Evolutionary conservation across 768 basidiomycete species (phyloP), one percentile per base, ranked within the genome.

Genomic region (Butyriboletus loyo): DNA sequence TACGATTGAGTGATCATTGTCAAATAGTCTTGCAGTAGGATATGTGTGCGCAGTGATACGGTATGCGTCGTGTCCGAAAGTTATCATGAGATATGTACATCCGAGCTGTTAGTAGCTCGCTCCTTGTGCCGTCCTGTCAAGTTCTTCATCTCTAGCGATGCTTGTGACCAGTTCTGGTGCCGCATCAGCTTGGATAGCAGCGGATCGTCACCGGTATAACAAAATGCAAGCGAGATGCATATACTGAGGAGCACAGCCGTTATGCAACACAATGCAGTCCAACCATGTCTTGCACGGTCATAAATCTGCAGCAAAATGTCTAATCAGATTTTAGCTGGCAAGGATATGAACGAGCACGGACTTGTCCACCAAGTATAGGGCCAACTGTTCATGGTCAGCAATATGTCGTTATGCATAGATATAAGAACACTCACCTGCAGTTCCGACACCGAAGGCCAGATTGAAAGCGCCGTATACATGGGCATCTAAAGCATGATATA

Each of bases 401-500:
- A 17, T 40, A 38, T 36, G 27, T 22, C 44, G 35, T 35, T 17
- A 24, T 25, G 46, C 32, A 43, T 14, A 34, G 15, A 9, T 15
- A 25, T 17, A 25, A 30, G 49, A 37, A 13, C 17, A 71, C 79
- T 65, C 57, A 87, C 87, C 62, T 41, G 80, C 70, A 31, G 83
- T 77, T 28, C 86, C 87, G 51, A 86, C 63, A 2, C 84, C 87
- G 54, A 83, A 88, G 3, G 81, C 81, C 11, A 89, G 62, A 68
- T 89, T 91, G 63, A 87, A 88, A 1, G 82, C 83, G 4, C 82
- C 87, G 59, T 87, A 90, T 4, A 86, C 76, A 60, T 89, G 87
- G 1, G 79, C 87, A 66, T 85, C 88, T 89, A 58, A 27, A 21
- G 24, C 19, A 41, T 45, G 17, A 25, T 10, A 27, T 14, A 37